Conservation (phyloP, 768 basidiomycete species). For the Xerocomellus dryophilus region DNA sequence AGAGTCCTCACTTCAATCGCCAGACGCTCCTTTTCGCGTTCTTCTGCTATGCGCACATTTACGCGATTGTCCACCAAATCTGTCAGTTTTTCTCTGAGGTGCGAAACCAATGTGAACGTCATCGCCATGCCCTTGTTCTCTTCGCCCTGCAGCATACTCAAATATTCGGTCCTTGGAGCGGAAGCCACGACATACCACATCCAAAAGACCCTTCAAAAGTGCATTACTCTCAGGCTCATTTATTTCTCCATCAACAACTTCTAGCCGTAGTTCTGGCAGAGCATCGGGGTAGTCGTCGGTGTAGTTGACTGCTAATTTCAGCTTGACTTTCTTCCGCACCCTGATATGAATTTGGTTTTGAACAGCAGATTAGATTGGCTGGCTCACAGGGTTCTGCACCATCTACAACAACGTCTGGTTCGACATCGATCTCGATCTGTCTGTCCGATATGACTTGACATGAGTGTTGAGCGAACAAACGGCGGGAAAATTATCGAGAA, state of each 20-base stretch:
- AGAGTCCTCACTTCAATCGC: slow-evolving; percentile 63
- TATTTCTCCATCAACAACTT: slow-evolving; percentile 61
- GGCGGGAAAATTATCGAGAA: slow-evolving; percentile 36
- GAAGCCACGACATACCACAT: slow-evolving; percentile 44
- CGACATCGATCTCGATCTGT: slow-evolving; percentile 78
- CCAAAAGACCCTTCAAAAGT: slow-evolving; percentile 55
- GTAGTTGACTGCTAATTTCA: slow-evolving; percentile 74
- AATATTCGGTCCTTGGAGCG: not conserved
- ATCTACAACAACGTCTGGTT: slow-evolving; percentile 76
- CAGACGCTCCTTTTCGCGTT: slow-evolving; percentile 67
- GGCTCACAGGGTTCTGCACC: slow-evolving; percentile 55
- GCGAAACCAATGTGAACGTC: slow-evolving; percentile 91
- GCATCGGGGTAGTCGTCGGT: slow-evolving; percentile 80
- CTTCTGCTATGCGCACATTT: slow-evolving; percentile 55
- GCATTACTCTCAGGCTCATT: slow-evolving; percentile 53
- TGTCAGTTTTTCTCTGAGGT: slow-evolving; percentile 75
- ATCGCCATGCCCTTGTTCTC: slow-evolving; percentile 95
- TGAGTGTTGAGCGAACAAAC: slow-evolving; percentile 45
- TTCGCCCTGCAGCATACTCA: slow-evolving; percentile 50
- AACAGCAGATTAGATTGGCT: not conserved
- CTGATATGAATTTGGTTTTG: slow-evolving; percentile 10
- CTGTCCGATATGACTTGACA: slow-evolving; percentile 79
- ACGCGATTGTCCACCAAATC: slow-evolving; percentile 57
- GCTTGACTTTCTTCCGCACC: slow-evolving; percentile 55
- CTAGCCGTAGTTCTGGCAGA: slow-evolving; percentile 69